Percentiles rank a stretch among this genome's conserved stretches.
These are phyloP conservation scores for Boletus rex-veris DNA, from an alignment of 768 basidiomycete genomes.

Conservation along the genomic window DNA sequence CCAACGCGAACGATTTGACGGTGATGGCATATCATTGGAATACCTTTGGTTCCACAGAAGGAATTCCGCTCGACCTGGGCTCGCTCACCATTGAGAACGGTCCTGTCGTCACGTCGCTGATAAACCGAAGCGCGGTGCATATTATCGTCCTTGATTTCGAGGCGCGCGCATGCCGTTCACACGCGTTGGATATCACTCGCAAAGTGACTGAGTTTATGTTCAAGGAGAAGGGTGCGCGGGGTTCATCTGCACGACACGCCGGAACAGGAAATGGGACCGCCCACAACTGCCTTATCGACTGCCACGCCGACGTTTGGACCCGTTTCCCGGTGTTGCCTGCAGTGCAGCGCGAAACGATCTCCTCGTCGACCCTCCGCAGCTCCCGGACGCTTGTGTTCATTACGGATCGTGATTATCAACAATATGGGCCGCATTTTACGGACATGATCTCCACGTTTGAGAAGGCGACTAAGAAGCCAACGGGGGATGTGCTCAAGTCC, in stretches of 20 bases:
- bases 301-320: conserved; percentile 55
- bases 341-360: conserved; percentile 44
- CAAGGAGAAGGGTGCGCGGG: conserved; percentile 37
- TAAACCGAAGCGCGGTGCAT: conserved; percentile 40
- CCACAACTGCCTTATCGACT: conserved; percentile 54
- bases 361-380: conserved; percentile 31
- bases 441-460: conserved; percentile 49
- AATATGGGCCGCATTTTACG: conserved; percentile 42
- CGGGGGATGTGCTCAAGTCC: conserved; percentile 39
- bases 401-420: conserved; percentile 34
- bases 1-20: conserved; percentile 4
- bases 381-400: conserved; percentile 42
- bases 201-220: conserved; percentile 57
- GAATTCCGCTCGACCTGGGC: conserved; percentile 39
- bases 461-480: conserved; percentile 49
- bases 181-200: conserved; percentile 50
- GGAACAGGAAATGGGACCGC: conserved; percentile 16
- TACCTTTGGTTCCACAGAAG: conserved; percentile 51
- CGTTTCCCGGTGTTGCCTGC: conserved; percentile 58
- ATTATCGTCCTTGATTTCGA: conserved; percentile 39
- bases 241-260: conserved; percentile 4
- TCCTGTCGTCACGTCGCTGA: conserved; percentile 44
- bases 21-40: conserved; percentile 53
- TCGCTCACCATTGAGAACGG: conserved; percentile 18
- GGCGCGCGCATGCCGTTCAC: conserved; percentile 36